Percentiles rank a stretch among this genome's conserved stretches.
phyloP scores from a whole-genome alignment of 2,329 filamentous ascomycete genomes.

The Aspergillus glaucus region DNA sequence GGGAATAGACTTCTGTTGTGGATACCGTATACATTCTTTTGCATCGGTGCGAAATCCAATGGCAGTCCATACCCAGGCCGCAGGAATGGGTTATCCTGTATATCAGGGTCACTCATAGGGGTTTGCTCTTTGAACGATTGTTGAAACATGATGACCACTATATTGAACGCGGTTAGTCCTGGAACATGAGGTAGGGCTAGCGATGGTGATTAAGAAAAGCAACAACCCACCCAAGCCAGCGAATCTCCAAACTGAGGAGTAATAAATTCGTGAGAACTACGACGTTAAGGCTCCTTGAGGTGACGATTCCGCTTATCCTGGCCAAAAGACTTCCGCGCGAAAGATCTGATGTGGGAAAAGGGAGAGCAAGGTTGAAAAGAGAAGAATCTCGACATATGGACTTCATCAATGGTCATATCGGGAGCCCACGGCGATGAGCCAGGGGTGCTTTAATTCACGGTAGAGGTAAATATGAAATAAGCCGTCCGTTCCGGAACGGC shows the following conservation, averaged over 20 bases:
- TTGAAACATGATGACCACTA: conserved; percentile 16
- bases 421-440: not conserved
- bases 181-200: too few species aligned
- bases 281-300: not conserved
- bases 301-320: not conserved
- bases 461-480: not conserved
- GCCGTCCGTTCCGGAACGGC: not conserved
- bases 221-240: not conserved
- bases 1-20: conserved; percentile 25
- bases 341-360: too few species aligned
- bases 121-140: conserved; percentile 6
- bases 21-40: conserved; percentile 24
- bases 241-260: not conserved
- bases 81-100: conserved; percentile 11
- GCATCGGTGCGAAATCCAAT: conserved; percentile 18
- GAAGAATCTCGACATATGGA: too few species aligned
- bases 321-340: not conserved
- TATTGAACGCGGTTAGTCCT: not conserved
- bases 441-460: not conserved
- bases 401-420: not conserved
- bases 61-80: conserved; percentile 31
- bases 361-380: too few species aligned
- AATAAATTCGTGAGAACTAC: too few species aligned
- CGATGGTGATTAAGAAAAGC: not conserved
- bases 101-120: conserved; percentile 5